Evolutionary conservation across 2,329 filamentous ascomycete species (phyloP).

Genomic region (Cercospora brassicicola): DNA sequence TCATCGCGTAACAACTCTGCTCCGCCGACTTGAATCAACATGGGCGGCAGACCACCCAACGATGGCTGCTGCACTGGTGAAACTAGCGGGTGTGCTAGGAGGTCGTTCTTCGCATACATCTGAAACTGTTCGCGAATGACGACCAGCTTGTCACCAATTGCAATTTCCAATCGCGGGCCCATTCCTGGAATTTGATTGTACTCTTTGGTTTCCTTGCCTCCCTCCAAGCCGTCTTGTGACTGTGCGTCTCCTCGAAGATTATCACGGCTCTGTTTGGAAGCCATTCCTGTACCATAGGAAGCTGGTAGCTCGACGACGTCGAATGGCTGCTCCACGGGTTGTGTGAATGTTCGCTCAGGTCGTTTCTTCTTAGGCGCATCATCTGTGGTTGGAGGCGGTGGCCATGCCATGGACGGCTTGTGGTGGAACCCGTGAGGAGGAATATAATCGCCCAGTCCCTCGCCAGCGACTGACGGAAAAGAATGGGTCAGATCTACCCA

Average conservation of each 20-base stretch:
- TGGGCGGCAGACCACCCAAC: constrained; percentile 82
- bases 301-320: constrained; percentile 36
- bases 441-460: constrained; percentile 80
- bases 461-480: constrained; percentile 80
- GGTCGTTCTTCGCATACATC: constrained; percentile 78
- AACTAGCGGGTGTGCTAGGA: constrained; percentile 83
- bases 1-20: constrained; percentile 89
- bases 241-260: constrained; percentile 19
- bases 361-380: constrained; percentile 26
- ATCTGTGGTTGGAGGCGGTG: constrained; percentile 81
- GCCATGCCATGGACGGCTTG: constrained; percentile 87
- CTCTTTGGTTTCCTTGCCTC: constrained; percentile 12
- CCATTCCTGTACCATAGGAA: constrained; percentile 18
- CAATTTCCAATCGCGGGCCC: constrained; percentile 58
- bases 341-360: constrained; percentile 25
- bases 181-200: constrained; percentile 30
- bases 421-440: constrained; percentile 86
- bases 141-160: constrained; percentile 68
- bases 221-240: constrained; percentile 18
- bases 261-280: constrained; percentile 18
- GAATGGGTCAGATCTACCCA: constrained; percentile 97
- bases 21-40: constrained; percentile 83
- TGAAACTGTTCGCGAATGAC: constrained; percentile 90
- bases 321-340: constrained; percentile 26
- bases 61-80: constrained; percentile 86